Evolutionary conservation across 805 yeast species (phyloP).

Genomic region (Starmerella sirachaensis): DNA sequence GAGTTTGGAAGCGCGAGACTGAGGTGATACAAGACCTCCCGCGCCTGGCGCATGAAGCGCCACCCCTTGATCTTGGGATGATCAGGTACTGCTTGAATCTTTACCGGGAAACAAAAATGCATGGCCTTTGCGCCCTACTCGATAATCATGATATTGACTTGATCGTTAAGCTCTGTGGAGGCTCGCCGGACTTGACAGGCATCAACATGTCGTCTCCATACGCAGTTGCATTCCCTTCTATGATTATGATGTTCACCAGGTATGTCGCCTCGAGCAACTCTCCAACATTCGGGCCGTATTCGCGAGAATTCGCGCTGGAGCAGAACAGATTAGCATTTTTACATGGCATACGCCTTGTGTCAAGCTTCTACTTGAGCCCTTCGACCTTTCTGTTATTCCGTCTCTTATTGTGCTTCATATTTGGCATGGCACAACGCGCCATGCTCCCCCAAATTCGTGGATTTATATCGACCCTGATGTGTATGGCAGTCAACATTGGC

Average conservation of each 20-base stretch:
- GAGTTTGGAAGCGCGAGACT: conserved; percentile 11
- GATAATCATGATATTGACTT: conserved; percentile 7
- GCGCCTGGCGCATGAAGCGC: neutral
- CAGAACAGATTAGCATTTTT: conserved; percentile 41
- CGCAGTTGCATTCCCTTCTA: conserved; percentile 10
- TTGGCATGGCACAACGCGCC: conserved; percentile 12
- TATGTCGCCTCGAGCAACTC: neutral
- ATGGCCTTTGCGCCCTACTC: conserved; percentile 5
- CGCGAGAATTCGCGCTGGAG: conserved; percentile 16
- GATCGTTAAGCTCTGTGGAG: conserved; percentile 7
- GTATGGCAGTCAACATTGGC: conserved; percentile 48
- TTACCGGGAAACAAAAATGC: neutral
- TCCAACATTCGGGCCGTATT: conserved; percentile 1
- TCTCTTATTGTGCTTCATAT: conserved; percentile 33
- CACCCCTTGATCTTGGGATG: conserved; percentile 9
- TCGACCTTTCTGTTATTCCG: conserved; percentile 23
- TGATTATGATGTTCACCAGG: conserved; percentile 5
- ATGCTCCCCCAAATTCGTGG: conserved; percentile 25
- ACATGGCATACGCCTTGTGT: conserved; percentile 33
- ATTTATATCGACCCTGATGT: conserved; percentile 36
- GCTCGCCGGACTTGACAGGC: conserved; percentile 5
- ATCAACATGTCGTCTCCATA: conserved; percentile 14
- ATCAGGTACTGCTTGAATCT: conserved; percentile 5
- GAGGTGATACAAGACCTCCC: neutral
- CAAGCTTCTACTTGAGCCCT: conserved; percentile 30